Percentiles rank a stretch among this genome's conserved stretches.
Evolutionary conservation across 371 early-diverging fungal species (phyloP).

Genomic region (Haplosporangium sp.): DNA sequence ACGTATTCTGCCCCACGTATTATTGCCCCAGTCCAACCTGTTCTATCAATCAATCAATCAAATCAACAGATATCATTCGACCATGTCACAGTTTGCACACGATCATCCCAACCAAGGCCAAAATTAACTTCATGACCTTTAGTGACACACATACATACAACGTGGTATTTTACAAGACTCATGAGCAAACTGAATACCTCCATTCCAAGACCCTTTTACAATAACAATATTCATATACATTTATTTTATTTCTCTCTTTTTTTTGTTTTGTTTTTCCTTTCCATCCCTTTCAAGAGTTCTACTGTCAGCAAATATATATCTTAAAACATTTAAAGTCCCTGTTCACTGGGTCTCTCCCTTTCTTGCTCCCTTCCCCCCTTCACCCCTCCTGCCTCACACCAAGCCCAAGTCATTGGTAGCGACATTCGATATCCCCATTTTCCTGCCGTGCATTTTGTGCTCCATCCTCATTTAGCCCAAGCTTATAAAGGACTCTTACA

Average conservation of each 20-base stretch:
- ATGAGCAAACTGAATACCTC: background rate
- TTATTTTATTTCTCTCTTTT: slow-evolving; percentile 3
- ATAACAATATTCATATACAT: background rate
- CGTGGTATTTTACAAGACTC: background rate
- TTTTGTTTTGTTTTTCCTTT: background rate
- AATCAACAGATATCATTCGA: background rate
- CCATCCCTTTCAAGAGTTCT: slow-evolving; percentile 1
- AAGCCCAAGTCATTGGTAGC: slow-evolving; percentile 4
- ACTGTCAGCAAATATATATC: background rate
- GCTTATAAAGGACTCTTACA: background rate
- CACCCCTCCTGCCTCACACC: background rate
- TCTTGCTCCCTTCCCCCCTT: background rate
- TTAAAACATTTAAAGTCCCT: slow-evolving; percentile 5
- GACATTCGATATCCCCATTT: slow-evolving; percentile 22
- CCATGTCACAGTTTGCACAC: background rate
- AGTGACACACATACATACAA: background rate
- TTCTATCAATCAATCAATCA: background rate
- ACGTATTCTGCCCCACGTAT: background rate
- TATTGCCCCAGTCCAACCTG: slow-evolving; percentile 1
- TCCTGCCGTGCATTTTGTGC: slow-evolving; percentile 1
- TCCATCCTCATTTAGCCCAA: slow-evolving; percentile 17
- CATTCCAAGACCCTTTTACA: background rate
- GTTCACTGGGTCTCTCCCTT: slow-evolving; percentile 1
- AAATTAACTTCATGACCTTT: background rate
- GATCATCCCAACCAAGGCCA: background rate